Evolutionary conservation across 2,329 filamentous ascomycete genomes (phyloP).

Genomic region (Tolypocladium amazonense): DNA sequence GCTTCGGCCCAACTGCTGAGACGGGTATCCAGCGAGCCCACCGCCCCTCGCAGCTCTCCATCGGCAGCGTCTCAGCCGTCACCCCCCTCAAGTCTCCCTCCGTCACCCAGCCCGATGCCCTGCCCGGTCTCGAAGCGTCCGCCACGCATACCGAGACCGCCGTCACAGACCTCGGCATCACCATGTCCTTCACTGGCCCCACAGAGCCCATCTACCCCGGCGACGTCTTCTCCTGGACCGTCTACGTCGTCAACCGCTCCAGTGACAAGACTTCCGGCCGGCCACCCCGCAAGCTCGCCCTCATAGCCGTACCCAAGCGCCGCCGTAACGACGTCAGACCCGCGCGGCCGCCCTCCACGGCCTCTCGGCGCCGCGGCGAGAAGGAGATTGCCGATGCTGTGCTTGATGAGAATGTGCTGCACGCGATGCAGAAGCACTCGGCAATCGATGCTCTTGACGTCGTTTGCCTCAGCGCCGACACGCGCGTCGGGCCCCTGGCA

Average conservation of each 20-base stretch:
- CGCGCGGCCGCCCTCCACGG: conserved; percentile 41
- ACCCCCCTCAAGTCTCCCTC: conserved; percentile 48
- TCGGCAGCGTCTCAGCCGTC: conserved; percentile 39
- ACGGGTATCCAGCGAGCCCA: conserved; percentile 50
- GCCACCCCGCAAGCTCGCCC: conserved; percentile 54
- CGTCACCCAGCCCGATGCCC: conserved; percentile 46
- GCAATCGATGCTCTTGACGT: conserved; percentile 55
- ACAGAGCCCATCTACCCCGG: conserved; percentile 45
- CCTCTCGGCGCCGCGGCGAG: conserved; percentile 22
- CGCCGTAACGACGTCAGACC: conserved; percentile 46
- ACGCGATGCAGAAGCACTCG: conserved; percentile 59
- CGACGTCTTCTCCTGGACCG: conserved; percentile 59
- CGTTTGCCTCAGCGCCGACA: conserved; percentile 65
- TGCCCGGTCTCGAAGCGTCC: conserved; percentile 47
- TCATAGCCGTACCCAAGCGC: conserved; percentile 57
- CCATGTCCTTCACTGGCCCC: conserved; percentile 62
- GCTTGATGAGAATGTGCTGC: conserved; percentile 59
- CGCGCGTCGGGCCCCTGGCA: conserved; percentile 60
- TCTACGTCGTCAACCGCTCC: conserved; percentile 67
- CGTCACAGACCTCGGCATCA: conserved; percentile 56
- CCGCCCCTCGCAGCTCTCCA: conserved; percentile 53
- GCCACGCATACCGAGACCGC: conserved; percentile 32
- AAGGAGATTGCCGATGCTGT: conserved; percentile 51
- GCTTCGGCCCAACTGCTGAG: conserved; percentile 43
- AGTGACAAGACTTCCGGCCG: conserved; percentile 27